Evolutionary conservation across 2,329 filamentous ascomycete genomes (phyloP), one percentile per base, ranked within the genome.

Genomic region (Cladobotryum protrusum): DNA sequence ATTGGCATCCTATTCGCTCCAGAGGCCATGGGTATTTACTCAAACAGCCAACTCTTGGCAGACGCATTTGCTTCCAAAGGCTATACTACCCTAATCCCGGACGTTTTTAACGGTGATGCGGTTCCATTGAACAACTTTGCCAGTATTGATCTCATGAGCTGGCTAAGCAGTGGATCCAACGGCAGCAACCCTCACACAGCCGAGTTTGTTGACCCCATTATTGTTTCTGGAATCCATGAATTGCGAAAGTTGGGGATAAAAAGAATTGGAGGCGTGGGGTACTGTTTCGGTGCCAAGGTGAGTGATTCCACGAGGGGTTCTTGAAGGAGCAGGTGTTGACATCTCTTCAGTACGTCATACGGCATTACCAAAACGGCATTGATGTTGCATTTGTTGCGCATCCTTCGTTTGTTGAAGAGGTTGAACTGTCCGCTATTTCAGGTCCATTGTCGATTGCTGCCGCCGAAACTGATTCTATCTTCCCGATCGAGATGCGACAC

Each of bases 251-350:
- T 74, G 34, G 77, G 77, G n/a, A 66, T 76, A 17, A 71, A 71
- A 45, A 74, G 70, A 49, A 68, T 86, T 49, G 81, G 72, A 3
- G 75, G 72, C 2, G 76, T 78, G 0, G 83, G 82, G 3, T 86
- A 85, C 65, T 86, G 83, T 64, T 85, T 82, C 58, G 83, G 83
- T 2, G 82, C 78, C 14, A 79, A 78, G 82, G 49, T 78, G 73
- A 60, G 66, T 20, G 9, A 2, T 37, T 18, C 14, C 15, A 11
- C 35, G 9, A 37, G 35, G 13, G 15, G 5, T 37, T 5, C 4
- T 18, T 37, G 4, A 37, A 13, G 4, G 13, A 17, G 6, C 35
- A 37, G 14, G 2, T n/a, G 14, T 8, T 29, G 6, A 29, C 24
- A 29, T 8, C 24, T 29, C 2, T 6, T 0, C 18, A 85, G 79